Percentiles rank a stretch among this genome's conserved stretches.
phyloP scores from a whole-genome alignment of 805 yeast genomes.

The Suhomyces pyralidae region DNA sequence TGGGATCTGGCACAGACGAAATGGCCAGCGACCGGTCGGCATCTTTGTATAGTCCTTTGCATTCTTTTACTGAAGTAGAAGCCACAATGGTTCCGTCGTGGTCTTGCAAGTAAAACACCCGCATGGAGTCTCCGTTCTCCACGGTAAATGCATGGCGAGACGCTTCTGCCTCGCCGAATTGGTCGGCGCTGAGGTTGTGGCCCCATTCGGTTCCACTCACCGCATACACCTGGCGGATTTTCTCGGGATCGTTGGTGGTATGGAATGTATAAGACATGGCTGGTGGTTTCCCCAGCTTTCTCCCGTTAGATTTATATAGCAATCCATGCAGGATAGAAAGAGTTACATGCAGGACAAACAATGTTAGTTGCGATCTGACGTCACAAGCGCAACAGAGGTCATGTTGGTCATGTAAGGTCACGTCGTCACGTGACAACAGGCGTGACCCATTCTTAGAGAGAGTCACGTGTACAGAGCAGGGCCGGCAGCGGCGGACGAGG shows the following conservation, averaged over 20 bases:
- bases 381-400: too few species aligned
- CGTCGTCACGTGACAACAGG: too few species aligned
- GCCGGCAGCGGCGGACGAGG: too few species aligned
- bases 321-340: too few species aligned
- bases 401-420: too few species aligned
- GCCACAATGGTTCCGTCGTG: slow-evolving; percentile 21
- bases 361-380: too few species aligned
- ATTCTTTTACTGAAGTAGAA: slow-evolving; percentile 19
- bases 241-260: slow-evolving; percentile 22
- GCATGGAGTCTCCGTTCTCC: slow-evolving; percentile 17
- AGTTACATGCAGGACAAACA: too few species aligned
- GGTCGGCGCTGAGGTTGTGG: slow-evolving; percentile 15
- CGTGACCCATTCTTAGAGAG: too few species aligned
- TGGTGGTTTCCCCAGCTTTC: neutral
- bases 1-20: slow-evolving; percentile 29
- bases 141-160: slow-evolving; percentile 4
- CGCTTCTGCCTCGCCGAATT: slow-evolving; percentile 21
- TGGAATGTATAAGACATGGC: slow-evolving; percentile 12
- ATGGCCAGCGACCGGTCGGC: slow-evolving; percentile 22
- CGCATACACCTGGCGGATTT: slow-evolving; percentile 17
- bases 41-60: slow-evolving; percentile 29
- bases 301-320: neutral
- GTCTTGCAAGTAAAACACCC: slow-evolving; percentile 27
- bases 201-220: slow-evolving; percentile 27
- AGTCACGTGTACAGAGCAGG: too few species aligned